These are phyloP conservation scores for Penicillium tannophilum DNA, from an alignment of 495 filamentous ascomycete genomes.

Conservation along the genomic window DNA sequence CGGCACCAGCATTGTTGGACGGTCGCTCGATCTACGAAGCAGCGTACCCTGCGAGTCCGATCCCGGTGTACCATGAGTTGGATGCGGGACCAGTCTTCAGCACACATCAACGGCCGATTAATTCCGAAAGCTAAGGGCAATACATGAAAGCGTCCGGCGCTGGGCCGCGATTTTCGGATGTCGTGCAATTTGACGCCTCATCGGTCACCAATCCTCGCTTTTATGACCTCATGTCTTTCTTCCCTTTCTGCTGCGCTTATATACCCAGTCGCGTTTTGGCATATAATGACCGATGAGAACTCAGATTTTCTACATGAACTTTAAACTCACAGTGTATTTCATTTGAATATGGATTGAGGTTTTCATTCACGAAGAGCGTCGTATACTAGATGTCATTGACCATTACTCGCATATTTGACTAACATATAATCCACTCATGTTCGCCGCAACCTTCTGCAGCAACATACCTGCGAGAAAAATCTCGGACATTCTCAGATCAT, in stretches of 20 bases:
- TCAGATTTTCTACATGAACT: no score
- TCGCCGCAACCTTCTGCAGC: no score
- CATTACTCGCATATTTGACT: no score
- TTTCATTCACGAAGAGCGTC: no score
- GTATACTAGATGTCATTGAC: no score
- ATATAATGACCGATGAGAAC: background rate
- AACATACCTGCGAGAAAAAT: no score
- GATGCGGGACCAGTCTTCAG: conserved; percentile 25
- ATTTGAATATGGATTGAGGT: no score
- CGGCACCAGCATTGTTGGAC: conserved; percentile 17
- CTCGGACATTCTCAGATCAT: no score
- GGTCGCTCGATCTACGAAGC: conserved; percentile 26
- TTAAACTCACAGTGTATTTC: no score
- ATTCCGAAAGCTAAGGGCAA: conserved; percentile 27
- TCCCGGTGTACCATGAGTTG: conserved; percentile 23
- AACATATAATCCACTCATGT: no score
- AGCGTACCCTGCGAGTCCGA: conserved; percentile 9
- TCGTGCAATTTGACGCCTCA: background rate
- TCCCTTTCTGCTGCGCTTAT: background rate
- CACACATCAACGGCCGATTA: conserved; percentile 24
- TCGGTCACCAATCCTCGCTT: background rate
- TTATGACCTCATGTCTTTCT: background rate
- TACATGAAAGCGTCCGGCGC: no score
- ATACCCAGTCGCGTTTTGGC: background rate
- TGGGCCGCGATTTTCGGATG: background rate